Conservation (phyloP, 2,329 filamentous ascomycete genomes). For the Penicillium capsulatum region DNA sequence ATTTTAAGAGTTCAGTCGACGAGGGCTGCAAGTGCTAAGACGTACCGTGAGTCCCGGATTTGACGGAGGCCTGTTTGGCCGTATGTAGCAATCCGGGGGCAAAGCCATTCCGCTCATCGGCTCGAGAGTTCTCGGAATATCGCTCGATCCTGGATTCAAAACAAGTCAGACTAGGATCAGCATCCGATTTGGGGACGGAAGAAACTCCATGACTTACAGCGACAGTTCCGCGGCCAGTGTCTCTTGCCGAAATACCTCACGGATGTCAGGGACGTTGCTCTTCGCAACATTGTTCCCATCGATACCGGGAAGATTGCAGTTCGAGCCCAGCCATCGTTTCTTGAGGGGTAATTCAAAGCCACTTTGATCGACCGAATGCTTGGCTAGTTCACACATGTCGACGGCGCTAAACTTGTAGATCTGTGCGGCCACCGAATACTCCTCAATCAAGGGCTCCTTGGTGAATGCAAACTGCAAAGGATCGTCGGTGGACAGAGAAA, state of each 20-base stretch:
- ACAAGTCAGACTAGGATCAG: not conserved
- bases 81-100: conserved; percentile 15
- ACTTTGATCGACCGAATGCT: conserved; percentile 91
- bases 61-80: conserved; percentile 12
- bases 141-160: conserved; percentile 24
- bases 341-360: conserved; percentile 89
- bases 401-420: conserved; percentile 97
- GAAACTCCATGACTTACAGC: conserved; percentile 65
- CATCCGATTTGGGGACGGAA: no score
- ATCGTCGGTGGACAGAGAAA: conserved; percentile 93
- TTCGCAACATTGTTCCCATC: conserved; percentile 89
- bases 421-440: conserved; percentile 95
- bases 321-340: conserved; percentile 80
- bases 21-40: no score
- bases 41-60: conserved; percentile 11
- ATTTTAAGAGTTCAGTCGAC: conserved; percentile 7
- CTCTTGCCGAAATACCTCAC: conserved; percentile 83
- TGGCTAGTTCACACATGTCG: conserved; percentile 97
- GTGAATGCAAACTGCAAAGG: conserved; percentile 97
- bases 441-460: conserved; percentile 95
- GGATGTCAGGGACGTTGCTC: conserved; percentile 90
- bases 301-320: conserved; percentile 73
- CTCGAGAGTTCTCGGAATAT: conserved; percentile 19
- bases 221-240: conserved; percentile 78
- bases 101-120: conserved; percentile 22